Evolutionary conservation across 192 early-diverging fungal species (phyloP).

Genomic region (Backusella tuberculispora): DNA sequence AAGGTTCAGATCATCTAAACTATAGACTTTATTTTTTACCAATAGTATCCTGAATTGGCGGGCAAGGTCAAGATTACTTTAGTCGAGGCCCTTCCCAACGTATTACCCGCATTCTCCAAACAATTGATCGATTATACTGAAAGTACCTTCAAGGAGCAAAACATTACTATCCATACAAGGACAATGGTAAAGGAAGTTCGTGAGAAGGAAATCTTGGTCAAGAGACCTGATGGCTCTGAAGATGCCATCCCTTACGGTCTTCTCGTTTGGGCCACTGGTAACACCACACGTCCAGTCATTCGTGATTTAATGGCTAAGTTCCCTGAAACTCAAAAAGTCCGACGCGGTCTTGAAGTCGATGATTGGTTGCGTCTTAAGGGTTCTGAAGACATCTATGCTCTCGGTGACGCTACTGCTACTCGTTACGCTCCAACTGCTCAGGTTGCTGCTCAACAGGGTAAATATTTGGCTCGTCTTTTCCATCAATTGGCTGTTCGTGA

Average conservation of each 20-base stretch:
- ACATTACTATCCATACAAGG: slow-evolving; percentile 74
- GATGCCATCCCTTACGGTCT: slow-evolving; percentile 78
- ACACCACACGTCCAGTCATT: slow-evolving; percentile 73
- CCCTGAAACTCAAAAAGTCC: slow-evolving; percentile 60
- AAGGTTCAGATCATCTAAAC: neutral
- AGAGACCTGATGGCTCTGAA: slow-evolving; percentile 62
- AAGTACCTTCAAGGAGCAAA: slow-evolving; percentile 73
- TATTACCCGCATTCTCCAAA: slow-evolving; percentile 77
- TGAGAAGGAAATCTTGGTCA: slow-evolving; percentile 73
- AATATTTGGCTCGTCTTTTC: slow-evolving; percentile 80
- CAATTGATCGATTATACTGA: slow-evolving; percentile 84
- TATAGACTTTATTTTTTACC: neutral
- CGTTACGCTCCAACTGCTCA: slow-evolving; percentile 83
- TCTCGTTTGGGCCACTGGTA: slow-evolving; percentile 89
- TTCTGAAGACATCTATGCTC: slow-evolving; percentile 62
- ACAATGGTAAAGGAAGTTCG: slow-evolving; percentile 82
- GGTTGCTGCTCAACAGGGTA: slow-evolving; percentile 88
- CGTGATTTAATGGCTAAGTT: slow-evolving; percentile 67
- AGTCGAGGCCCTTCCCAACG: slow-evolving; percentile 77
- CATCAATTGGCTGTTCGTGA: slow-evolving; percentile 61
- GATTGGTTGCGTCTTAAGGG: slow-evolving; percentile 74
- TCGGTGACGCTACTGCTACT: slow-evolving; percentile 78
- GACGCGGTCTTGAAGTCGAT: slow-evolving; percentile 75
- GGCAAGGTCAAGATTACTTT: slow-evolving; percentile 80
- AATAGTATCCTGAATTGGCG: slow-evolving; percentile 54